phyloP scores from a whole-genome alignment of 805 yeast species.

The Starmerella lactis-condensi region DNA sequence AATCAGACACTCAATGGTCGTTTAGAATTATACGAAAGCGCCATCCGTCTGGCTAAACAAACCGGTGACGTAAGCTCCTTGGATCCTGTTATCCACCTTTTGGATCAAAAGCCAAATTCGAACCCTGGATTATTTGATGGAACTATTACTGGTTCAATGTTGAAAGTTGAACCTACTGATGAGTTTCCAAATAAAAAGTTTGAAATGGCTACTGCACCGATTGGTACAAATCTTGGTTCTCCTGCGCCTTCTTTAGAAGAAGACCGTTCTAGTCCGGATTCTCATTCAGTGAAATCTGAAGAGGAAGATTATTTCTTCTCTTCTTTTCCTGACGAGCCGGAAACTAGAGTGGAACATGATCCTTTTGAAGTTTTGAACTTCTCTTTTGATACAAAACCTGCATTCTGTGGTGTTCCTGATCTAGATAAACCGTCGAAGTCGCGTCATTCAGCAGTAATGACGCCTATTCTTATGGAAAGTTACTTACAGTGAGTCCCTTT shows the following conservation, averaged over 20 bases:
- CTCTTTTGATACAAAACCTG: constrained; percentile 7
- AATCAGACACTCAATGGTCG: constrained; percentile 8
- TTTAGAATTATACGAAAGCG: constrained; percentile 16
- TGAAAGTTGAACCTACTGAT: too few relatives aligned
- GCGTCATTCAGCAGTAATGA: constrained; percentile 21
- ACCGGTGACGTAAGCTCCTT: constrained; percentile 14
- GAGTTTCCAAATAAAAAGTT: too few relatives aligned
- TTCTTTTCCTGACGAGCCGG: constrained; percentile 6
- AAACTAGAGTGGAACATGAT: background rate
- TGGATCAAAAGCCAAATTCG: too few relatives aligned
- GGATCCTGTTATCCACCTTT: constrained; percentile 3
- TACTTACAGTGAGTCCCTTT: too few relatives aligned
- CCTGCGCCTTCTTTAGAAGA: constrained; percentile 16
- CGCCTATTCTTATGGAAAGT: constrained; percentile 9
- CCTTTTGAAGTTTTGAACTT: constrained; percentile 5
- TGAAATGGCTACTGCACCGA: too few relatives aligned
- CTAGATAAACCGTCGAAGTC: constrained; percentile 18
- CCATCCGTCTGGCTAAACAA: constrained; percentile 12
- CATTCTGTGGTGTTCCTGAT: constrained; percentile 9
- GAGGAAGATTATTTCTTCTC: constrained; percentile 10
- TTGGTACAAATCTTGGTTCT: constrained; percentile 9
- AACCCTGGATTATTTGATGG: background rate
- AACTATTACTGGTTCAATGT: constrained; percentile 1
- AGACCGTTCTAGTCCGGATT: constrained; percentile 16
- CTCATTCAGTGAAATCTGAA: constrained; percentile 7